Base-by-base conservation (phyloP, 169 alveolate species). In the Plasmodium blacklocki region DNA sequence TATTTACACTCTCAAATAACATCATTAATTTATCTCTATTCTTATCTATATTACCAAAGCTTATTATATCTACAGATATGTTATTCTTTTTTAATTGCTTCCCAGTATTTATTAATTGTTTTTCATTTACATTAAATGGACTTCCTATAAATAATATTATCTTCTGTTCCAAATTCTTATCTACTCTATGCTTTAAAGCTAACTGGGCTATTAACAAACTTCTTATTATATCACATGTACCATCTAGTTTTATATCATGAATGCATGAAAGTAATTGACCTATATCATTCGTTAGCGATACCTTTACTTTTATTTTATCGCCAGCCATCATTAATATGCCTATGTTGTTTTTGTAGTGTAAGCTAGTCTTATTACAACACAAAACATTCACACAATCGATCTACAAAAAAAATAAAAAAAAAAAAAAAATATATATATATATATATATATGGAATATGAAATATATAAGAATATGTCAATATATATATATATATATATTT, bases 241-340 rank as follows among this genome's bases (percentile, higher is more conserved):
- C 98, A 49, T 93, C 92, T 62, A 98, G 94, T 73, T 91, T 94
- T 12, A 97, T 94, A 14, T 90, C 93, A 76, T 93, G 93, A 80
- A 97, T 94, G 49, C 96, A 95, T 1, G 96, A 93, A 14, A 97
- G 88, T 18, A 97, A 85, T 62, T 93, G 95, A 7, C 98, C 98
- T 74, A 96, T 94, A 93, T 98, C 99, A 67, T 96, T 97, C 8
- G 98, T 97, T 23, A 98, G 98, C 7, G 99, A 96, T n/a, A 96
- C 94, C 59, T 95, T 78, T 29, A 97, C 94, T 86, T 97, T 98
- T 29, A 97, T 97, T 70, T 98, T 95, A 62, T 96, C 96, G 12
- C 99, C 99, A 0, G 99, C 99, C 97, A 97, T 96, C 66, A 98
- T 89, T 74, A 98, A 80, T 39, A 98, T 94, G 11, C 99, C 99